Conservation (phyloP, 2,329 filamentous ascomycete genomes). For the Fusarium domesticum region DNA sequence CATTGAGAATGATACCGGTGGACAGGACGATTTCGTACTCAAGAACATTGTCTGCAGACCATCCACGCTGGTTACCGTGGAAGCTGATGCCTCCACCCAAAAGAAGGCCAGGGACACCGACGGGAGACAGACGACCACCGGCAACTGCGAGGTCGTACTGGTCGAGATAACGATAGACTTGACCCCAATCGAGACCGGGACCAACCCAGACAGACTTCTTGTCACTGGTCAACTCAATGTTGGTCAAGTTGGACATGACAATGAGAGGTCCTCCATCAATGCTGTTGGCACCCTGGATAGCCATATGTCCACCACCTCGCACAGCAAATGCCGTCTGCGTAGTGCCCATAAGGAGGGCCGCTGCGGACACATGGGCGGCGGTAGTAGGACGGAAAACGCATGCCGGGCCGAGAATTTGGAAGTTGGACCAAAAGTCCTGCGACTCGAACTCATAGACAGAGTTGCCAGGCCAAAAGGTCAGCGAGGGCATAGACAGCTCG, state of each 20-base stretch:
- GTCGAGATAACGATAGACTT: conserved; percentile 14
- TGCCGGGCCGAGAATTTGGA: conserved; percentile 7
- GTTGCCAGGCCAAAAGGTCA: conserved; percentile 4
- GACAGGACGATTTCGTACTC: conserved; percentile 44
- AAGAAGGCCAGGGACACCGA: conserved; percentile 18
- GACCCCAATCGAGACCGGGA: conserved; percentile 17
- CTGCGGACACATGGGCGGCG: conserved; percentile 4
- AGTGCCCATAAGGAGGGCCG: not conserved
- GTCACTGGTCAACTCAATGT: conserved; percentile 8
- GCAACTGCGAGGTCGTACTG: conserved; percentile 8
- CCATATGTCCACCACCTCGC: conserved; percentile 23
- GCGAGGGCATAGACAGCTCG: not conserved
- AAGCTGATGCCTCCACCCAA: conserved; percentile 21
- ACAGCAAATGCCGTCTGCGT: conserved; percentile 12
- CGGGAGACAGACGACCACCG: conserved; percentile 17
- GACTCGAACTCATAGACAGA: conserved; percentile 10
- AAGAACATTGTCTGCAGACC: conserved; percentile 28
- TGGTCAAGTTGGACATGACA: conserved; percentile 16
- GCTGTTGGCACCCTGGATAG: conserved; percentile 18
- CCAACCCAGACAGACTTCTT: conserved; percentile 14
- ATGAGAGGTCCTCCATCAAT: conserved; percentile 16
- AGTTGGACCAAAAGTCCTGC: conserved; percentile 16
- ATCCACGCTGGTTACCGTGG: conserved; percentile 27
- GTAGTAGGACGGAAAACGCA: conserved; percentile 14
- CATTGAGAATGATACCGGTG: conserved; percentile 38